Evolutionary conservation across 495 filamentous ascomycete genomes (phyloP).

Genomic region (Eremomyces bilateralis): DNA sequence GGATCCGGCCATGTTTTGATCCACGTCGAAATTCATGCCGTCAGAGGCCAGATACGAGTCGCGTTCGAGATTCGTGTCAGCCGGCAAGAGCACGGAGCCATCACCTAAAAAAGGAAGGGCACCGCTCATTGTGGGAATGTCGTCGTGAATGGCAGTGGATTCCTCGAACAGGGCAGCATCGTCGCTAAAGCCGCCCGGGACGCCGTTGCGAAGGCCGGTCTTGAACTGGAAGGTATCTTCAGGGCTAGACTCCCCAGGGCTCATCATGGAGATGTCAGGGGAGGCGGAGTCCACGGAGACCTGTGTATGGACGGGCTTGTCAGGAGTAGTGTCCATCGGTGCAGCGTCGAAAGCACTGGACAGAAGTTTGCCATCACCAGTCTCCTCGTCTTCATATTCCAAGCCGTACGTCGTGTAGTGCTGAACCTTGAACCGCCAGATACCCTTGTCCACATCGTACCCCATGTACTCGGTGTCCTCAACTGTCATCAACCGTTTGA

Average conservation of each 20-base stretch:
- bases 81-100: slow-evolving; percentile 62
- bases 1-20: slow-evolving; percentile 57
- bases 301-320: too few species aligned
- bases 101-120: slow-evolving; percentile 74
- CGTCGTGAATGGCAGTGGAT: not conserved
- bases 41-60: slow-evolving; percentile 36
- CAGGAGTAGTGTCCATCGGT: too few species aligned
- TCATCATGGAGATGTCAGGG: slow-evolving; percentile 14
- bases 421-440: slow-evolving; percentile 77
- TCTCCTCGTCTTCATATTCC: slow-evolving; percentile 48
- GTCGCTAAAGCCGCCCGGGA: slow-evolving; percentile 62
- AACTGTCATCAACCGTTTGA: slow-evolving; percentile 58
- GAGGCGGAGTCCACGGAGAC: too few species aligned
- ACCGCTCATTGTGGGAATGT: slow-evolving; percentile 18
- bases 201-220: slow-evolving; percentile 25
- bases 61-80: slow-evolving; percentile 32
- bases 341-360: slow-evolving; percentile 24
- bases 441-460: slow-evolving; percentile 56
- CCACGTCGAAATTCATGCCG: slow-evolving; percentile 40
- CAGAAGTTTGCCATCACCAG: slow-evolving; percentile 23
- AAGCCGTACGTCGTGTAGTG: slow-evolving; percentile 95
- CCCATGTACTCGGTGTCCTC: slow-evolving; percentile 55
- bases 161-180: slow-evolving; percentile 31
- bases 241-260: slow-evolving; percentile 28
- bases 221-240: slow-evolving; percentile 72